Base-by-base conservation (phyloP, 1,284 basidiomycete species). In the Trichosporon coremiiforme region DNA sequence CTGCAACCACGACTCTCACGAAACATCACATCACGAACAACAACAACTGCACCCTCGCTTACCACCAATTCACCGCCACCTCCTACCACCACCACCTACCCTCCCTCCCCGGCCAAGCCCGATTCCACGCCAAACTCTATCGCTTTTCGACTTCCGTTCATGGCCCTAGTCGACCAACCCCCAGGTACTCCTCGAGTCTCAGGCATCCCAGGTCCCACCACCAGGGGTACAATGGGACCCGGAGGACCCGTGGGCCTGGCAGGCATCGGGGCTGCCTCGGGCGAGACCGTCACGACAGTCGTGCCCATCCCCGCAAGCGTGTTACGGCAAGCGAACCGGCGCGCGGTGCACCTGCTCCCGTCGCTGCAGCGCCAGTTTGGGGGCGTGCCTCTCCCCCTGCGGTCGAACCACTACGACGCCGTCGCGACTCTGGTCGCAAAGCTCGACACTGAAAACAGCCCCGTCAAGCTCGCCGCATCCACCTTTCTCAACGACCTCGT, bases 401-500 rank as follows among this genome's bases (percentile, higher is more conserved):
- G 57, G 29, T 31, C 29, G 15, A 31, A 62, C 17, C 57, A 62
- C 29, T 62, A 62, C 57, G 57, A 62, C 29, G 57, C 57, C 17
- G 29, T 62, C 57, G 57, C 57, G 29, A 62, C 57, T 8, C 57
- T 62, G 29, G 57, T 62, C 57, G 29, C 29, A 9, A 62, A 62
- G 15, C 57, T 62, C 29, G 57, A 62, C 57, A 33, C 57, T 10
- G 57, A 62, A 29, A 62, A 62, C 29, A 62, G 31, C 57, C 29
- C 57, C 5, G 57, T 33, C 4, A 62, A 62, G 8, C 10, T 20
- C 57, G 57, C 57, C 12, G 57, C 57, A 12, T n/a, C 57, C 20
- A n/a, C 57, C 8, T 62, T 62, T n/a, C 29, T 62, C 29, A 62
- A 62, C 57, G 57, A 62, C 57, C 57, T 62, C 13, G 57, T 62